phyloP scores from a whole-genome alignment of 768 basidiomycete genomes.

The Tubosaeta brunneosetosa region DNA sequence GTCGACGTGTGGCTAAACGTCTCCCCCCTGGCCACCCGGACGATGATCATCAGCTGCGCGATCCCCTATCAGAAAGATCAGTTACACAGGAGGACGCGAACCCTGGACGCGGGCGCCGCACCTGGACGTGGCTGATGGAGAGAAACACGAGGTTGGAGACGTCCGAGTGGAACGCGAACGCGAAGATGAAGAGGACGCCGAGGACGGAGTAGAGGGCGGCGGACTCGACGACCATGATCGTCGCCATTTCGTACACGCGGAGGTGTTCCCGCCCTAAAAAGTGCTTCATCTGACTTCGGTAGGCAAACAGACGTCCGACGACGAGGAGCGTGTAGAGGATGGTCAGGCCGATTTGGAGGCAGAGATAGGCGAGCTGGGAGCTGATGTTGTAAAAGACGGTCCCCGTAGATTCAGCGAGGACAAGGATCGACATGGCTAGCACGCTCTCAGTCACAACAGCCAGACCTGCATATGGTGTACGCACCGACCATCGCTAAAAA shows the following conservation, averaged over 20 bases:
- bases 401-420: conserved; percentile 10
- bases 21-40: conserved; percentile 32
- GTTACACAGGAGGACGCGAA: background rate
- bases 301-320: conserved; percentile 21
- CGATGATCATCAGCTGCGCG: conserved; percentile 33
- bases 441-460: background rate
- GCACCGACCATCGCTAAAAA: conserved; percentile 14
- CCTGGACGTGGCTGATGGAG: conserved; percentile 32
- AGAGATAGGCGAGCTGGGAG: conserved; percentile 25
- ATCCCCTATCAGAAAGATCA: conserved; percentile 20
- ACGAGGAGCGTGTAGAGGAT: conserved; percentile 31
- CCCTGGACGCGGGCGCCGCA: background rate
- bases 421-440: conserved; percentile 14
- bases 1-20: conserved; percentile 11
- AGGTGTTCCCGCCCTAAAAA: conserved; percentile 15
- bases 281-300: conserved; percentile 14
- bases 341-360: conserved; percentile 27
- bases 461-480: background rate
- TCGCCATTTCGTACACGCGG: conserved; percentile 24
- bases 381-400: conserved; percentile 17
- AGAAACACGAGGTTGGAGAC: conserved; percentile 33
- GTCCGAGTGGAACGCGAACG: conserved; percentile 21
- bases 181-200: conserved; percentile 30
- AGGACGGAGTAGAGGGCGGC: conserved; percentile 27
- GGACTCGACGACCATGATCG: conserved; percentile 35